Evolutionary conservation across 2,329 filamentous ascomycete genomes (phyloP).

Genomic region (Coccinonectria pachysandricola): DNA sequence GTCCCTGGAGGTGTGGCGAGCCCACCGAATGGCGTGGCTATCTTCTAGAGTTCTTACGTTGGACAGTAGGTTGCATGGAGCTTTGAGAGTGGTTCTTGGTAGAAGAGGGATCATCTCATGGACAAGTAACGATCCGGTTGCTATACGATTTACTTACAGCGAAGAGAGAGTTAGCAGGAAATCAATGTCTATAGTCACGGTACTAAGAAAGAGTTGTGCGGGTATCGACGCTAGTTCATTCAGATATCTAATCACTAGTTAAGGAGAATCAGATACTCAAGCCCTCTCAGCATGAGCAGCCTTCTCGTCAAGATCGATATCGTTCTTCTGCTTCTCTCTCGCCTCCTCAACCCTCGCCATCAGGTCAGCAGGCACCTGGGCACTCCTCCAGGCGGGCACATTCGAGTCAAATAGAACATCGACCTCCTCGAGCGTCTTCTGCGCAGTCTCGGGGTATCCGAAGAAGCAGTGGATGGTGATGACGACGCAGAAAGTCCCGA

Average conservation of each 20-base stretch:
- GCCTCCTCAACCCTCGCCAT: slow-evolving; percentile 11
- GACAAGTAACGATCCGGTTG: too few relatives aligned
- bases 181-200: too few relatives aligned
- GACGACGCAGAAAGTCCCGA: slow-evolving; percentile 31
- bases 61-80: too few relatives aligned
- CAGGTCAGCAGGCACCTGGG: slow-evolving; percentile 7
- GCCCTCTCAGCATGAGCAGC: slow-evolving; percentile 12
- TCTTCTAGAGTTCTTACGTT: neutral
- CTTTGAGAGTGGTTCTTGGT: too few relatives aligned
- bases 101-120: too few relatives aligned
- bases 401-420: slow-evolving; percentile 13
- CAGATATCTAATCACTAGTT: too few relatives aligned
- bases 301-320: slow-evolving; percentile 7
- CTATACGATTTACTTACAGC: too few relatives aligned
- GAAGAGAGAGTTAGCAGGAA: too few relatives aligned
- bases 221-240: too few relatives aligned
- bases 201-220: too few relatives aligned
- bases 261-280: slow-evolving; percentile 1
- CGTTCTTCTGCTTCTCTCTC: slow-evolving; percentile 10
- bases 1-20: neutral
- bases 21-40: neutral
- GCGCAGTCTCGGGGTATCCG: slow-evolving; percentile 44
- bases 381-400: slow-evolving; percentile 14
- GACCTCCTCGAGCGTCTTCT: slow-evolving; percentile 16
- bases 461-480: slow-evolving; percentile 37